Percentiles rank a stretch among this genome's conserved stretches.
Evolutionary conservation across 2,329 filamentous ascomycete species (phyloP).

Genomic region (Alternaria tenuissima): DNA sequence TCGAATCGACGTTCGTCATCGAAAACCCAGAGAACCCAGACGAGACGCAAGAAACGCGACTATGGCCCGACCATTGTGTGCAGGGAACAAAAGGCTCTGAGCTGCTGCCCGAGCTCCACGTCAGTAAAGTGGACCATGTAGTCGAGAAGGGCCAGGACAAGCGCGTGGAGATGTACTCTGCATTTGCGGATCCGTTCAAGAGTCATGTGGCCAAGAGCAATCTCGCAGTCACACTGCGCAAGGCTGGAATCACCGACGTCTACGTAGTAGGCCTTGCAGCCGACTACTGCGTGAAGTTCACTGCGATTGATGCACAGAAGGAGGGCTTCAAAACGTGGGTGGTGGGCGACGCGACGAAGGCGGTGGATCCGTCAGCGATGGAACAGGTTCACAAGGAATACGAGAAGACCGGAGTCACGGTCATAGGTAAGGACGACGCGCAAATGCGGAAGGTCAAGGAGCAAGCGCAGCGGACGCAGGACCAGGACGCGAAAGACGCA

Average conservation of each 20-base stretch:
- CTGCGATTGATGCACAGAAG: conserved; percentile 77
- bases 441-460: conserved; percentile 63
- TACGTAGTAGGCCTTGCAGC: conserved; percentile 86
- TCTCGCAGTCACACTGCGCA: conserved; percentile 66
- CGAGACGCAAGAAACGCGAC: conserved; percentile 70
- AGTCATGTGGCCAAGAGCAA: conserved; percentile 68
- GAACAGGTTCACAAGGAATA: conserved; percentile 63
- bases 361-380: conserved; percentile 72
- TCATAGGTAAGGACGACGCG: conserved; percentile 66
- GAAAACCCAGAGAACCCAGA: conserved; percentile 69
- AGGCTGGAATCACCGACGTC: conserved; percentile 73
- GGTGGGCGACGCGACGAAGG: conserved; percentile 78
- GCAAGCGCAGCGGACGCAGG: conserved; percentile 11
- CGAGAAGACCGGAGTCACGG: conserved; percentile 64
- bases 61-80: conserved; percentile 94
- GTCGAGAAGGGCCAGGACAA: conserved; percentile 80
- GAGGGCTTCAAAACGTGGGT: conserved; percentile 82
- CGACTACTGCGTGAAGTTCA: conserved; percentile 88
- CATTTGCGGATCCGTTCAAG: conserved; percentile 82
- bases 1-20: conserved; percentile 70
- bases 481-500: conserved; percentile 11
- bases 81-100: conserved; percentile 75
- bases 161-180: conserved; percentile 91
- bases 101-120: conserved; percentile 75
- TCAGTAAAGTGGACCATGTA: conserved; percentile 66